Conservation (phyloP, 2,329 filamentous ascomycete genomes). For the Talaromyces pinophilus region DNA sequence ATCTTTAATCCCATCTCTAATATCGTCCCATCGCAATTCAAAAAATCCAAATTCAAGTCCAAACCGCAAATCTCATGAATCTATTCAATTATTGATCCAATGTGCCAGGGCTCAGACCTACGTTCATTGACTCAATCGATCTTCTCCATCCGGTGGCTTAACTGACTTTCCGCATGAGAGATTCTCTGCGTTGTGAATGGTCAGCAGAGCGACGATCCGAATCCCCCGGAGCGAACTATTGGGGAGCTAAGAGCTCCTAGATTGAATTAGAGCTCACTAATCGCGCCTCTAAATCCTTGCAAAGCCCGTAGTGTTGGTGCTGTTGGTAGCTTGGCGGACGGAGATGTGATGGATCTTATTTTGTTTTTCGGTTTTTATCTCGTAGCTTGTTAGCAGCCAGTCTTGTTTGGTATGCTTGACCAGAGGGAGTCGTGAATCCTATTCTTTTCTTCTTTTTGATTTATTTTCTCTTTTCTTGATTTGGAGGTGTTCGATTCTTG, state of each 20-base stretch:
- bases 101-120: not conserved
- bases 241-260: not conserved
- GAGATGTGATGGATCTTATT: slow-evolving; percentile 9
- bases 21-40: not conserved
- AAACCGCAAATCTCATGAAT: not conserved
- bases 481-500: not conserved
- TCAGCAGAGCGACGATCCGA: not conserved
- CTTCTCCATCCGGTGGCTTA: not conserved
- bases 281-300: not conserved
- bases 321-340: not conserved
- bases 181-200: no score
- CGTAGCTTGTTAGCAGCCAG: no score
- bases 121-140: not conserved
- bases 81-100: not conserved
- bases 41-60: not conserved
- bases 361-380: not conserved
- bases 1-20: not conserved
- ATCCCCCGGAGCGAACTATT: not conserved
- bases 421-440: not conserved
- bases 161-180: no score
- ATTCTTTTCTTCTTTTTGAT: not conserved
- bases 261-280: not conserved
- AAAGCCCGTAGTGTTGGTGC: not conserved
- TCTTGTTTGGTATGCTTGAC: not conserved
- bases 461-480: not conserved